Conservation (phyloP, 805 yeast genomes). For the Pichia kluyveri region DNA sequence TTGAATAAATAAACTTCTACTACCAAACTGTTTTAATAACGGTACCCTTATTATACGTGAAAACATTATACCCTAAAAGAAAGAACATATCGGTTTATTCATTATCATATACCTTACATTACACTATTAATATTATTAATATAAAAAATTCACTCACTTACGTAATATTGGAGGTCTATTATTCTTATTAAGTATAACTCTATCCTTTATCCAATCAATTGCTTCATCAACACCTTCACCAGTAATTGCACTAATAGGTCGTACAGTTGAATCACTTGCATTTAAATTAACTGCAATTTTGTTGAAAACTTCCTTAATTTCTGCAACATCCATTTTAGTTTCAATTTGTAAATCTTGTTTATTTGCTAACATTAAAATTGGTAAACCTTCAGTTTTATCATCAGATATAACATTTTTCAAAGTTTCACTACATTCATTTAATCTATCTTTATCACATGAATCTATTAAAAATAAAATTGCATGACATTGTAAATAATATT, state of each 20-base stretch:
- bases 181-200: slow-evolving; percentile 59
- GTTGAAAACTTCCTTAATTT: slow-evolving; percentile 77
- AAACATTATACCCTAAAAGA: neutral
- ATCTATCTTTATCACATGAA: slow-evolving; percentile 74
- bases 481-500: slow-evolving; percentile 79
- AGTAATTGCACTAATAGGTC: slow-evolving; percentile 80
- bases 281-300: slow-evolving; percentile 72
- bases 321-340: slow-evolving; percentile 62
- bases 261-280: slow-evolving; percentile 84
- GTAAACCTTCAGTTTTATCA: slow-evolving; percentile 66
- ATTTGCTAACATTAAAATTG: slow-evolving; percentile 89
- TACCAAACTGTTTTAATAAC: neutral
- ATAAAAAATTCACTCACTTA: neutral
- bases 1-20: slow-evolving; percentile 50
- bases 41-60: neutral
- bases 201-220: slow-evolving; percentile 75
- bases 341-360: slow-evolving; percentile 66
- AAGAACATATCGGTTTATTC: neutral
- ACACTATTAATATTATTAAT: too few species aligned
- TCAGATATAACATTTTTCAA: slow-evolving; percentile 49
- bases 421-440: slow-evolving; percentile 72
- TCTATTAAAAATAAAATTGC: slow-evolving; percentile 91
- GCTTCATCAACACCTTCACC: slow-evolving; percentile 83
- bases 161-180: slow-evolving; percentile 19
- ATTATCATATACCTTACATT: neutral